Base-by-base conservation (phyloP, 2,329 filamentous ascomycete species). In the Diaporthe citriasiana region DNA sequence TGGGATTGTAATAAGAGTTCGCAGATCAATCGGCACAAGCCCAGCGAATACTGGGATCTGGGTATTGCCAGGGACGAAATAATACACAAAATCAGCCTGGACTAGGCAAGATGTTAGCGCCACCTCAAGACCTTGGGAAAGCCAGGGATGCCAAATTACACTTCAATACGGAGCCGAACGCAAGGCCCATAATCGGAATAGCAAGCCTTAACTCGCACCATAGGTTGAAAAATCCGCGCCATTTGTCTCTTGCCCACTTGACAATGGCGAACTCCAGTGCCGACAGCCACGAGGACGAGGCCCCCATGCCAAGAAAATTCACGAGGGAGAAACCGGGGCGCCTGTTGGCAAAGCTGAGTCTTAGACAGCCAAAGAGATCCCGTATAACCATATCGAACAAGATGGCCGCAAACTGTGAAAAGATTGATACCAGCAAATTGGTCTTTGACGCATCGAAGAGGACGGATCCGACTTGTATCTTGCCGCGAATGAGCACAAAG, bases 331-430 rank as follows among this genome's bases (percentile, higher is more conserved):
- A 22, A 10, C 60, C 60, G 19, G 42, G 42, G 27, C 40, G 40
- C 40, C 17, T 65, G 27, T 17, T 65, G 4, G 12, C 40, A 25
- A 65, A 65, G 27, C 60, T 27, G 19, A 65, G 1, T 50, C 60
- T 35, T 27, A 65, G 27, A n/a, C 60, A 65, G 6, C 60, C 60
- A 65, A 65, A 65, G 17, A 65, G 60, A 27, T 65, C 60, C 3
- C 60, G 42, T 25, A 50, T 65, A 12, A 65, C 40, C 60, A 47
- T 65, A 30, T 65, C 42, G 42, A 65, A 65, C 42, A 65, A 65
- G 1, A 65, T 65, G 27, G 60, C 60, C 25, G 60, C 60, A 35
- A 65, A 50, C 12, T 65, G 60, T 4, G 60, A 65, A 15, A 50
- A 65, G 2, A 47, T 47, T 3, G 42, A 65, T 17, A 65, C 60